Base-by-base conservation (phyloP, 1,284 basidiomycete genomes). In the Lignosus rhinocerotis region DNA sequence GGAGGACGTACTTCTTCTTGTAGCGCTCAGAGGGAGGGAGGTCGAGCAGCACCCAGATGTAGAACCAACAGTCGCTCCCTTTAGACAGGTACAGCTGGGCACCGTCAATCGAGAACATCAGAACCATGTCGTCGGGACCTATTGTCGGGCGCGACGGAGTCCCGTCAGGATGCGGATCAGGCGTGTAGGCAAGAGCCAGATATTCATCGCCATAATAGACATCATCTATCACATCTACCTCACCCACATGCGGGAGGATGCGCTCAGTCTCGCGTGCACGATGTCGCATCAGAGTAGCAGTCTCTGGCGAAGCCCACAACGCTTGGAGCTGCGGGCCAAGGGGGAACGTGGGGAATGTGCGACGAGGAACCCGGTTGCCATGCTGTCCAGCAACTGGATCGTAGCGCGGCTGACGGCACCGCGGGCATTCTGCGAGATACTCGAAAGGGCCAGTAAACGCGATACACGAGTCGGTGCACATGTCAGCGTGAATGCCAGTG, bases 391-490 rank as follows among this genome's bases (percentile, higher is more conserved):
- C 41, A 53, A 16, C 31, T 32, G 12, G 9, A 38, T 64, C 58
- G 32, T 58, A 62, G 17, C 61, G 55, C 1, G 50, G 25, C 31
- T 65, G 43, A 0, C 43, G 33, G 30, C 61, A 63, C 11, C 31
- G 14, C 0, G 60, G 63, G 34, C 61, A 65, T 0, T 39, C 14
- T 1, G 70, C 53, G 6, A 69, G 61, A 10, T 65, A 51, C 1
- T 34, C 34, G 44, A 62, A 71, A 7, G 69, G 69, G 2, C 73
- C 73, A 12, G 71, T 73, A 52, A 63, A 77, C 6, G 69, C 73
- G 36, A 67, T 30, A 55, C 75, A 77, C 0, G 67, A 66, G n/a
- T 73, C 68, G 10, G 61, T 53, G 43, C 75, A 75, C 72, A 75
- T 75, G 52, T 75, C 69, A 4, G 68, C 31, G 7, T 59, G 44